Base-by-base conservation (phyloP, 148 eudicot genomes). In the Rhododendron vialii region DNA sequence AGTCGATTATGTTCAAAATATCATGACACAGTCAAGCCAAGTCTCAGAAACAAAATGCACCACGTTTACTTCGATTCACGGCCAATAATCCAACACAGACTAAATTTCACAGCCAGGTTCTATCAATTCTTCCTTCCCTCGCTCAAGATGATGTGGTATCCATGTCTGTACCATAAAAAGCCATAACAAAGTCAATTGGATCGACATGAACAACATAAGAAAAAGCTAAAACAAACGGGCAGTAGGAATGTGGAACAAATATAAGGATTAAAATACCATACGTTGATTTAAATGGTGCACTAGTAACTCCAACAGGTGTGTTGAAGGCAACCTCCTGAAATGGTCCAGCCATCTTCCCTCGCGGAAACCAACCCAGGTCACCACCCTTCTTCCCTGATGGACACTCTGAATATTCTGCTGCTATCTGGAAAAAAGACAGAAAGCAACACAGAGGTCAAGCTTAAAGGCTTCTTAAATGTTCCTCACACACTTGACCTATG, bases 301-400 rank as follows among this genome's bases (percentile, higher is more conserved):
- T 95, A 57, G 98, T 97, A 59, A 88, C 98, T 88, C 99, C 99
- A 87, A 97, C 88, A 74, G 93, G 91, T 36, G 99, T 95, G 92
- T 86, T 92, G 84, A 97, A 97, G 88, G 99, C 98, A 89, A 97
- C 99, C 14, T 97, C 99, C 93, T 97, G 98, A 88, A 97, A 95
- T 8, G 98, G 96, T 74, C 99, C 99, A 47, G 99, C 98, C 99
- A 94, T 97, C 92, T 97, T 97, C 67, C 98, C 98, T 69, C 98
- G 96, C 1, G 98, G 98, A 85, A 97, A 97, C 99, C 99, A 97
- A 88, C 98, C 98, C 2, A 97, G 90, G 85, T 97, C 99, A 65
- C 98, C 98, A 78, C 99, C 99, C 88, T 95, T 95, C 91, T 97
- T 97, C 53, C 96, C 99, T 15, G 99, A 97, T 36, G 99, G 96